Evolutionary conservation across 257 asterid species (phyloP), one percentile per base, ranked within the genome.

Genomic region (Gentiana straminea): DNA sequence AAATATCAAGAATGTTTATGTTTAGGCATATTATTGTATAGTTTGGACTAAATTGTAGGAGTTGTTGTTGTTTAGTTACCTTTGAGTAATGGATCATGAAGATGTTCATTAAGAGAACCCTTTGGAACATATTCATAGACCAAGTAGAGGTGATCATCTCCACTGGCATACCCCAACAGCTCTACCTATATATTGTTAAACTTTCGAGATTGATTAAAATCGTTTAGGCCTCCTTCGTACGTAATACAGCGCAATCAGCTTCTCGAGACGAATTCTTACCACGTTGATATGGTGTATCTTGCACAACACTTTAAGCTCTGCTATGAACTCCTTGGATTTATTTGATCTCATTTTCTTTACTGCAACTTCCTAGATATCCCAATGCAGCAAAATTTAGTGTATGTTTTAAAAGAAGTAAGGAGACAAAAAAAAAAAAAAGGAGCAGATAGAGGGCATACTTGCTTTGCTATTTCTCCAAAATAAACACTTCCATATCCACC

Each of bases 401-500:
- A 8, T 11, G 39, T 44, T 52, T 61, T 47, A 58, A 51, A 54
- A 8, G 8, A 55, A 54, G 33, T 10, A 41, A 41, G 24, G 24
- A 15, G 24, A 15, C 24, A 15, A 15, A 15, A 15, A 24, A 24
- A 24, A 24, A 24, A 24, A 0, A 24, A 24, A 24, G 24, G 24
- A 24, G 24, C 44, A 61, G 15, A 50, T 13, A 51, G 66, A 46
- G 37, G 49, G 60, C 15, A 8, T 67, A 84, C 96, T 89, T 82
- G 74, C 63, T 77, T 82, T 52, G 72, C 82, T 1, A 81, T 54
- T 43, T 54, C 68, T 15, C 96, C 95, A 65, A 68, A 74, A 60
- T 75, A 88, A 5, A 88, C 94, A 66, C 83, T 80, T 65, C 94
- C 96, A 72, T 82, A 88, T 15, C 96, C 96, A 33, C 95, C 96